Conservation (phyloP, 2,329 filamentous ascomycete species). For the Phialophora macrospora region DNA sequence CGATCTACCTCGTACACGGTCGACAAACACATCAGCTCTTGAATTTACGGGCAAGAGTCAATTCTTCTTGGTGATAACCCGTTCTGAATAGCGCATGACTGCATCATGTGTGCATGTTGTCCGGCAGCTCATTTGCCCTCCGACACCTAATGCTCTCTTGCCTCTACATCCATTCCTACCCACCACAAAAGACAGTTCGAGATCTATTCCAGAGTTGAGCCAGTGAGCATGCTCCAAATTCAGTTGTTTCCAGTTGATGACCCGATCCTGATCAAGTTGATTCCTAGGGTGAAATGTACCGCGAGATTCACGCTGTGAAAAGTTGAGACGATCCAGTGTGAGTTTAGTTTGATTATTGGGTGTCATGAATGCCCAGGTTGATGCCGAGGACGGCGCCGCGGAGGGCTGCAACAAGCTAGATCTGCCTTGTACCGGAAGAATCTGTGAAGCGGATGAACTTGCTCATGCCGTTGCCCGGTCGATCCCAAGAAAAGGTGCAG, state of each 20-base stretch:
- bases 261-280: too few species aligned
- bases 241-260: too few species aligned
- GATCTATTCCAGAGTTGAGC: not conserved
- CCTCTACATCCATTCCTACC: not conserved
- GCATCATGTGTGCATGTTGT: not conserved
- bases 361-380: too few species aligned
- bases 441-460: not conserved
- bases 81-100: not conserved
- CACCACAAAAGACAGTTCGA: not conserved
- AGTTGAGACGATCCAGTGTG: too few species aligned
- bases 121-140: not conserved
- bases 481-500: not conserved
- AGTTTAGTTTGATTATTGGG: too few species aligned
- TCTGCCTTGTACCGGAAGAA: not conserved
- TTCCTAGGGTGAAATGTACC: too few species aligned
- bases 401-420: not conserved
- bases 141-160: not conserved
- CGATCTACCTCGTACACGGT: not conserved
- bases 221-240: too few species aligned
- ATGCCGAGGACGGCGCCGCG: too few species aligned
- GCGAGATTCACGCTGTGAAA: too few species aligned
- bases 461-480: not conserved
- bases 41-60: not conserved
- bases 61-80: not conserved
- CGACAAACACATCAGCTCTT: not conserved